These are phyloP conservation scores for Salix dunnii DNA, from an alignment of 345 rosid species.

Conservation along the genomic window DNA sequence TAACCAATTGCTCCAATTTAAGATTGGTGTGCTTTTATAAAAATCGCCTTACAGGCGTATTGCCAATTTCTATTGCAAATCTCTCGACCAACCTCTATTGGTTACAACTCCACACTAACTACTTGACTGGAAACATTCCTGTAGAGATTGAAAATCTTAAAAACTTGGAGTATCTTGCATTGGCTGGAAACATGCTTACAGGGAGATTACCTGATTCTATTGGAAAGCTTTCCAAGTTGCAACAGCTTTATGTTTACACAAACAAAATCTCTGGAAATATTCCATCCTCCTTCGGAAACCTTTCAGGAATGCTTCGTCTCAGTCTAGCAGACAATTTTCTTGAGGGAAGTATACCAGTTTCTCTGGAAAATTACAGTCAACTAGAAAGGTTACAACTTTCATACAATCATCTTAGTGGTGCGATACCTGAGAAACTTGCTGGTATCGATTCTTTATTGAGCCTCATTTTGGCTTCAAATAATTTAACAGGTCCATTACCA, in stretches of 20 bases:
- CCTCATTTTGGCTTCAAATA: not conserved
- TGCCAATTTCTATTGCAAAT: not conserved
- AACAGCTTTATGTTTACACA: not conserved
- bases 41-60: too few species aligned
- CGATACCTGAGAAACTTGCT: not conserved
- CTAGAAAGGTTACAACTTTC: not conserved
- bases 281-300: not conserved
- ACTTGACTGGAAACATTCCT: not conserved
- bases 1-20: too few species aligned
- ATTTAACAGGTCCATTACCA: too few species aligned
- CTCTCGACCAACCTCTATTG: not conserved
- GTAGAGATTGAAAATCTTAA: not conserved
- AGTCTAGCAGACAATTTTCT: not conserved
- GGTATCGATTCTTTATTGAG: not conserved
- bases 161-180: not conserved
- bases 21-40: accelerated
- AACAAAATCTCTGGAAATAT: not conserved
- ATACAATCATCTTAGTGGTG: not conserved
- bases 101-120: accelerated
- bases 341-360: not conserved
- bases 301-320: not conserved
- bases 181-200: not conserved
- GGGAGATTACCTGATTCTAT: not conserved
- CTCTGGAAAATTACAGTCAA: not conserved
- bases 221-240: not conserved